Evolutionary conservation across 1,139 yeast genomes (phyloP), one percentile per base, ranked within the genome.

Genomic region (Kodamaea arcana): DNA sequence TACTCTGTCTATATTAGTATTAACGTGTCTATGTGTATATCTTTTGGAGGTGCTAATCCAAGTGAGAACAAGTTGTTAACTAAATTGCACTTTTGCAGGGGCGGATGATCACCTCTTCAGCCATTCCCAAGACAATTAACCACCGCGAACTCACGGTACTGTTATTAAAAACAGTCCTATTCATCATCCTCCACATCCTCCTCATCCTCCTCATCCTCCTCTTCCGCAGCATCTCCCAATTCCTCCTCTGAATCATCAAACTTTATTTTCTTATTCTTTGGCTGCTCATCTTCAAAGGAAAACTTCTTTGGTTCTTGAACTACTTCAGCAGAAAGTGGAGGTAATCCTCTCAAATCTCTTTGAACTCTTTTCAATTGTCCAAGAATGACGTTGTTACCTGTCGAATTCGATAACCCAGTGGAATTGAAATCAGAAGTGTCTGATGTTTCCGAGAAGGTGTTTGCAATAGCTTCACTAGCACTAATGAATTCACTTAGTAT

Each of bases 291-390:
- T 10, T 43, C 54, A 45, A 57, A 44, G 54, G 53, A 43, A 49
- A 39, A 57, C 42, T 58, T 60, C 41, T 60, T 53, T 22, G 26
- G 31, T 4, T 20, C 17, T 17, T 16, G 33, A 15, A 21, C 34
- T 15, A 30, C 35, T 33, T 60, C 68, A 6, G 60, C 54, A 36
- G 56, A 58, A 42, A 72, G 54, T 15, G 88, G 88, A 4, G 90
- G 87, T 42, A 83, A 71, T 2, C 92, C 92, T 51, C 84, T 66
- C 47, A 83, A 72, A 49, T 80, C 84, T 58, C 90, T 70, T 52
- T 80, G 86, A 24, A 82, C 67, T 46, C 92, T 67, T 49, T 66
- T 70, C 47, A 83, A 65, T 62, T 82, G 92, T 40, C 81, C 74
- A 44, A 75, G 51, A 12, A 63, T 54, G 11, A 72, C 67, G 32